A percentile compares a stretch with the other conserved stretches of the same genome.
Evolutionary conservation across 1,284 basidiomycete genomes (phyloP).

Genomic region (Cutaneotrichosporon cyanovorans): DNA sequence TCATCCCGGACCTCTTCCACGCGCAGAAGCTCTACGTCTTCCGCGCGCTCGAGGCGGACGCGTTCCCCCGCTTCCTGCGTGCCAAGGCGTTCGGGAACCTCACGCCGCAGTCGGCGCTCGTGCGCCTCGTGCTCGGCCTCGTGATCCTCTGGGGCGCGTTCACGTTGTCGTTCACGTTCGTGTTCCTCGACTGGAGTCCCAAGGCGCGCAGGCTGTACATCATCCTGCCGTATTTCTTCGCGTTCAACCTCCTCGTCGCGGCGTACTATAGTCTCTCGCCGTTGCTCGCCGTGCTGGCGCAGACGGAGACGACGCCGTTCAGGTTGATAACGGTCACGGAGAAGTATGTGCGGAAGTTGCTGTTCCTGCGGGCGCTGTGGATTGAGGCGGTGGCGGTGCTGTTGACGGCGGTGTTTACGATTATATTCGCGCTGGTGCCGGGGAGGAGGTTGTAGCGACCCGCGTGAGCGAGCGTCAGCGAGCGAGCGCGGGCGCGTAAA

Average conservation of each 20-base stretch:
- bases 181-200: constrained; percentile 86
- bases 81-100: constrained; percentile 96
- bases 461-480: not conserved
- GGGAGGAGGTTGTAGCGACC: constrained; percentile 28
- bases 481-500: not conserved
- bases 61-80: constrained; percentile 91
- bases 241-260: constrained; percentile 79
- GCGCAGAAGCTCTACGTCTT: constrained; percentile 96
- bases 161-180: constrained; percentile 77
- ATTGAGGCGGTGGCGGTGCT: constrained; percentile 48
- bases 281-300: constrained; percentile 50
- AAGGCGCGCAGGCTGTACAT: constrained; percentile 90
- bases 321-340: constrained; percentile 80
- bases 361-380: constrained; percentile 79
- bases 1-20: constrained; percentile 95
- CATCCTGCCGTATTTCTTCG: constrained; percentile 88
- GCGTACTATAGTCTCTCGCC: constrained; percentile 97
- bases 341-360: constrained; percentile 81
- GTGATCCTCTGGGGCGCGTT: constrained; percentile 87
- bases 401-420: constrained; percentile 37
- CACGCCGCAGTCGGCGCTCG: constrained; percentile 78
- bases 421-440: constrained; percentile 40
- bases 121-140: constrained; percentile 74
- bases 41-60: constrained; percentile 92
- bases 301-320: constrained; percentile 64